Base-by-base conservation (phyloP, 176 grass and related monocot species). In the Zoysia pacifica region DNA sequence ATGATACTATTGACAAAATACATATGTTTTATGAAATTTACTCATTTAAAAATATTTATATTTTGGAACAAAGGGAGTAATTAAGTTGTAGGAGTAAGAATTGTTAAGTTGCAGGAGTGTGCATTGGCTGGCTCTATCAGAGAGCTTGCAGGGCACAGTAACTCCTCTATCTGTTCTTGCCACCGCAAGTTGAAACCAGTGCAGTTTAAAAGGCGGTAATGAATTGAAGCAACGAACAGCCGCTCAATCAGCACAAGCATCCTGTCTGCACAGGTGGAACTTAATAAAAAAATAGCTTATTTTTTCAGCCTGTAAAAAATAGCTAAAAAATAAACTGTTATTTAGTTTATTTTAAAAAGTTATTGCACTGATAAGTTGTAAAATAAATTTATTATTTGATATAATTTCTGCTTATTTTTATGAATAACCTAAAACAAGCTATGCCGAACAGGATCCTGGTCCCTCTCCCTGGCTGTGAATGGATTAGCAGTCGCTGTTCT, bases 181-280 rank as follows among this genome's bases (percentile, higher is more conserved):
- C 53, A 50, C 16, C 82, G 2, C 15, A 69, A 50, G 20, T 52
- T 70, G 64, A 65, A 69, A 75, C 62, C 46, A 4, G 60, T 12
- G 8, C 28, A 28, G 75, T 62, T 75, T 48, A 70, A 61, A 48
- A 84, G 64, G 70, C 70, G 62, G 55, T 72, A 70, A 87, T 83
- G 67, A 83, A 83, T 83, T 79, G 69, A 51, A 79, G 69, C 62
- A 79, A 42, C 68, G 65, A 87, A 79, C 69, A 62, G 65, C 65
- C 38, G 18, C 13, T 36, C 28, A 28, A 28, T 28, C 5, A 16
- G 53, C 47, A 59, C 80, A 51, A 43, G 69, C 69, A 68, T 67
- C 35, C 42, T 16, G 9, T 20, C 61, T 13, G 5, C 49, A 51
- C 8, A 3, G n/a, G n/a, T 28, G 28, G 28, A 28, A 28, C 28